Base-by-base conservation (phyloP, 2,329 filamentous ascomycete species). In the Cordyceps cicadae region DNA sequence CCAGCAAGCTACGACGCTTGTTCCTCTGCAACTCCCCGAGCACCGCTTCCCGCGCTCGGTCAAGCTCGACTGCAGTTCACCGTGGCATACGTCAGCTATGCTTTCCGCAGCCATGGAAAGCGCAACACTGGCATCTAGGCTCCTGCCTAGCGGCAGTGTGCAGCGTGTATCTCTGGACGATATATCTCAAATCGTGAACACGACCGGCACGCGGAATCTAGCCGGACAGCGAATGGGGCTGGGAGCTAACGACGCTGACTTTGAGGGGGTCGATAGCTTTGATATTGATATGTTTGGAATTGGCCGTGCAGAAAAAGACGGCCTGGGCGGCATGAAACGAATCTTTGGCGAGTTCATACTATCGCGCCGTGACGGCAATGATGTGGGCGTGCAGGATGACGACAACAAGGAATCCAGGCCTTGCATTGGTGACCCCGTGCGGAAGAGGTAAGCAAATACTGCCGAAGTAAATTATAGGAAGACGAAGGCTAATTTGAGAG, bases 61-160 rank as follows among this genome's bases (percentile, higher is more conserved):
- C 5, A 73, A 73, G 3, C 65, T 94, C 15, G 83, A 92, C 66
- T 65, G 72, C 11, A 72, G 75, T 8, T 94, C 89, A 0, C 76
- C 80, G 60, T 99, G 94, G 94, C 86, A 95, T 67, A 83, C 84
- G 3, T 87, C 90, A 14, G 92, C 88, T 2, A 75, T 97, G 15
- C 81, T 96, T 63, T 84, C 86, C 15, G 80, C 89, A 0, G 89
- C 88, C 1, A 71, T 96, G 14, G 94, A 97, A 72, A 90, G 85
- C 26, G 83, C 88, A 39, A 90, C 88, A 1, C 75, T 97, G 15
- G 89, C 90, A 7, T 87, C 90, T 1, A 83, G 93, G 3, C 74
- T 96, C 34, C 81, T 79, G 34, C 72, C 79, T 12, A 71, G 71
- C 19, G 19, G 19, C 4, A 71, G 66, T 66, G 75, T 60, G 5